A percentile compares a stretch with the other conserved stretches of the same genome.
These are phyloP conservation scores for Lepidium aucheri DNA, from an alignment of 345 rosid species.

Conservation along the genomic window DNA sequence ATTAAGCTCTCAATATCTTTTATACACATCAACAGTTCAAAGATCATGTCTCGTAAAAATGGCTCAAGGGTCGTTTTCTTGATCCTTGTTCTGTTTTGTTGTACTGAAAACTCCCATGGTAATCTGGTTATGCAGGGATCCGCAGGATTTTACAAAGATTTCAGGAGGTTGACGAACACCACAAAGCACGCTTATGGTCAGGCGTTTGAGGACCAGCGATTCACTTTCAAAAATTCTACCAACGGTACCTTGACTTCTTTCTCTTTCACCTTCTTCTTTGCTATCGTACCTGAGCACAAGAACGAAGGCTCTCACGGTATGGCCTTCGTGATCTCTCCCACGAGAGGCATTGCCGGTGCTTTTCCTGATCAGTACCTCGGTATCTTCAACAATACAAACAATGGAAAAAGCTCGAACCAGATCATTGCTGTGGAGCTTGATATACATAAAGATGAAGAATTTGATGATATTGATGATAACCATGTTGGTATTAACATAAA, in stretches of 20 bases:
- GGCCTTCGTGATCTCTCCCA: slow-evolving; percentile 23
- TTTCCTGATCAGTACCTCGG: slow-evolving; percentile 14
- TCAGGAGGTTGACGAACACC: too few species aligned
- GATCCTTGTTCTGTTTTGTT: neutral
- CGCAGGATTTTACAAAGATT: neutral
- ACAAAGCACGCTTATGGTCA: neutral
- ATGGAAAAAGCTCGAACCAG: neutral
- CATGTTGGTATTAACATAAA: slow-evolving; percentile 59
- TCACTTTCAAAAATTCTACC: neutral
- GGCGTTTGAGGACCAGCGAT: neutral
- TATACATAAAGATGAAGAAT: slow-evolving; percentile 15
- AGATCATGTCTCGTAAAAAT: neutral
- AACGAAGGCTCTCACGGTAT: slow-evolving; percentile 15
- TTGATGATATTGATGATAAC: slow-evolving; percentile 22
- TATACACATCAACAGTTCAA: too few species aligned
- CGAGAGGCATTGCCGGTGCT: slow-evolving; percentile 8
- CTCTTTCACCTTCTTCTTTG: slow-evolving; percentile 10
- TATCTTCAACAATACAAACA: neutral
- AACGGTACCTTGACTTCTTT: neutral
- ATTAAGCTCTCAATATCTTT: too few species aligned
- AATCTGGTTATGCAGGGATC: neutral
- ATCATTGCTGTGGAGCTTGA: slow-evolving; percentile 10
- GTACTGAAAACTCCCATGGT: neutral
- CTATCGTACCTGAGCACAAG: neutral
- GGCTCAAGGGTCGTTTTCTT: neutral